Base-by-base conservation (phyloP, 2,329 filamentous ascomycete genomes). In the Lecanicillium sp. region DNA sequence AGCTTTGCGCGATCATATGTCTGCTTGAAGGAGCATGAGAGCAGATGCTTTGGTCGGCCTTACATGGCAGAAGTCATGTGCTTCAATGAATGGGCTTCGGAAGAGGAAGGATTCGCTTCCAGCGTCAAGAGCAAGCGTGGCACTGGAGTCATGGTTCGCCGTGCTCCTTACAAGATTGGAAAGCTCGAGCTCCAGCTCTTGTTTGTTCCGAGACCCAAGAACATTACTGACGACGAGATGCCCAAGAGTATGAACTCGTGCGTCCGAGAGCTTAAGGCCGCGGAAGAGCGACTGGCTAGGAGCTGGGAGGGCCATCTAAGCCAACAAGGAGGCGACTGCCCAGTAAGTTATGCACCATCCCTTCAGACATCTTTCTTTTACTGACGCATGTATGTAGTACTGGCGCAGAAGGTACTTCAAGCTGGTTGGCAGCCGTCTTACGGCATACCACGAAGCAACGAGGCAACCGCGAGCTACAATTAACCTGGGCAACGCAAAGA, bases 171-270 rank as follows among this genome's bases (percentile, higher is more conserved):
- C 68, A 87, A 90, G 63, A 80, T 98, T 53, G 92, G 89, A 48
- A 95, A 95, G 65, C 73, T 98, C 39, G 87, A 95, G 58, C 70
- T 98, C 29, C 92, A 98, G 65, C 74, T 98, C 8, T 71, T 98
- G 12, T 98, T 95, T 54, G 88, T 98, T 2, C 92, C 92, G 1
- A 87, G 89, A 52, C 90, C 92, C 4, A 90, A 87, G 68, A 84
- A 84, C 32, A 74, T 81, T 20, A 80, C 79, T 36, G 92, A 97
- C 47, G 89, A 96, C 13, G 90, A 97, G 50, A 96, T 98, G 87
- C 92, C 92, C 39, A 97, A 97, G 79, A 96, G 89, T 68, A 95
- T 98, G 89, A 94, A 92, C 62, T 85, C 87, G 31, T 95, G 88
- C 60, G 84, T 97, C 50, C 78, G 92, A 14, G 92, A 97, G 66